Evolutionary conservation across 768 basidiomycete species (phyloP).

Genomic region (Podaxis mareebaensis): DNA sequence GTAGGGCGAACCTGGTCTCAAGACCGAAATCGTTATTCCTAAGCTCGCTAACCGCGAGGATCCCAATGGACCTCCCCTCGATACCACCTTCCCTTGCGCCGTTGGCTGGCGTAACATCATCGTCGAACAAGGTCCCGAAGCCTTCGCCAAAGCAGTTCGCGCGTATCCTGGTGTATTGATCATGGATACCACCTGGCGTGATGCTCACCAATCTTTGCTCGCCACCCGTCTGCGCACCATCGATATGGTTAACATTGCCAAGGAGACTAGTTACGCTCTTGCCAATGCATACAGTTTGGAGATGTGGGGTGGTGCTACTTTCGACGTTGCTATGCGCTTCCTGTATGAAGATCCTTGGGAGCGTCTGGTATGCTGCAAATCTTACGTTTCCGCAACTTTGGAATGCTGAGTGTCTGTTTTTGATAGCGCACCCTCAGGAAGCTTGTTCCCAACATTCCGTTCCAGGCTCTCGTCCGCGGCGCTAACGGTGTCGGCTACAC

Average conservation of each 20-base stretch:
- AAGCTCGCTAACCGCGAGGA: slow-evolving; percentile 77
- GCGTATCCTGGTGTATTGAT: slow-evolving; percentile 94
- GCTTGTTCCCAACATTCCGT: slow-evolving; percentile 96
- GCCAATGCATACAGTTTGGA: slow-evolving; percentile 96
- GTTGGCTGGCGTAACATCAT: slow-evolving; percentile 98
- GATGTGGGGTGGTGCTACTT: slow-evolving; percentile 99
- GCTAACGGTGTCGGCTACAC: slow-evolving; percentile 99
- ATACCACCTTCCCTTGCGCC: slow-evolving; percentile 80
- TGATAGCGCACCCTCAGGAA: slow-evolving; percentile 83
- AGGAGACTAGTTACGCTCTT: slow-evolving; percentile 93
- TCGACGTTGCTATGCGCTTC: slow-evolving; percentile 99
- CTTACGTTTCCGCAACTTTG: not conserved
- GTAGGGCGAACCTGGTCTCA: slow-evolving; percentile 91
- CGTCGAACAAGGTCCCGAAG: slow-evolving; percentile 95
- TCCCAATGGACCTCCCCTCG: slow-evolving; percentile 71
- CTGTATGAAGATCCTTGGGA: slow-evolving; percentile 99
- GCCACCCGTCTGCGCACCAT: slow-evolving; percentile 95
- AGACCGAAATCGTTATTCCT: slow-evolving; percentile 84
- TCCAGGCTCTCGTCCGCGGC: slow-evolving; percentile 97
- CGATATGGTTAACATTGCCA: slow-evolving; percentile 98
- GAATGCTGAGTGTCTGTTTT: slow-evolving; percentile 17
- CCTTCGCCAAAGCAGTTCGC: slow-evolving; percentile 96
- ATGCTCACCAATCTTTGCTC: slow-evolving; percentile 96
- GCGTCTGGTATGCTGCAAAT: slow-evolving; percentile 63
- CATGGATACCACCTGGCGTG: slow-evolving; percentile 99